Conservation (phyloP, 176 grass and related monocot genomes). For the Dactylis glomerata region DNA sequence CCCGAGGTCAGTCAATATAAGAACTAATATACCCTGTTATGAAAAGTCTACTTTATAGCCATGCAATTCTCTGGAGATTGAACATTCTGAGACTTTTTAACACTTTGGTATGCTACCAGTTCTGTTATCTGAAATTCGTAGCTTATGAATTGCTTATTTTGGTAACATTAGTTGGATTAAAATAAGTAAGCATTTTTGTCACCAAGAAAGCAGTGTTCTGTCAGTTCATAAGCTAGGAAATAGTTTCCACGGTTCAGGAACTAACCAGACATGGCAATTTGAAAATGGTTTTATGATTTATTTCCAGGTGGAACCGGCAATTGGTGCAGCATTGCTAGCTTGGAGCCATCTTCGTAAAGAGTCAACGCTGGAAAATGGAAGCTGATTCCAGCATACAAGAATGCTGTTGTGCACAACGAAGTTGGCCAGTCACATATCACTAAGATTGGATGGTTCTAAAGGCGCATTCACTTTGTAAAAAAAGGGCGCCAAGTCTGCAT, state of each 20-base stretch:
- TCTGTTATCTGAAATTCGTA: neutral
- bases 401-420: slow-evolving; percentile 24
- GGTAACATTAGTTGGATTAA: neutral
- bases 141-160: neutral
- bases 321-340: slow-evolving; percentile 84
- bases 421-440: neutral
- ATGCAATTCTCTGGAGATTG: neutral
- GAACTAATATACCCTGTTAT: neutral
- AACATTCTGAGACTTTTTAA: neutral
- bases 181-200: neutral
- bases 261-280: neutral
- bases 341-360: slow-evolving; percentile 48
- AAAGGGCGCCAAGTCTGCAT: neutral
- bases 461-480: slow-evolving; percentile 28
- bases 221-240: neutral
- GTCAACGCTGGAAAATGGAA: slow-evolving; percentile 47
- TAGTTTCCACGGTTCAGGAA: neutral
- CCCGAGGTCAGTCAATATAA: slow-evolving; percentile 69
- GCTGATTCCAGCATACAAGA: slow-evolving; percentile 16
- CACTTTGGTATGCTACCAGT: neutral
- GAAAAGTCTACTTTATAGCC: slow-evolving; percentile 14
- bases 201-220: neutral
- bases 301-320: slow-evolving; percentile 81
- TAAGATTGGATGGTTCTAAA: neutral
- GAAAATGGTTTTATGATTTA: neutral